Evolutionary conservation across 2,329 filamentous ascomycete genomes (phyloP), one percentile per base, ranked within the genome.

Genomic region (Trichoderma atrobrunneum): DNA sequence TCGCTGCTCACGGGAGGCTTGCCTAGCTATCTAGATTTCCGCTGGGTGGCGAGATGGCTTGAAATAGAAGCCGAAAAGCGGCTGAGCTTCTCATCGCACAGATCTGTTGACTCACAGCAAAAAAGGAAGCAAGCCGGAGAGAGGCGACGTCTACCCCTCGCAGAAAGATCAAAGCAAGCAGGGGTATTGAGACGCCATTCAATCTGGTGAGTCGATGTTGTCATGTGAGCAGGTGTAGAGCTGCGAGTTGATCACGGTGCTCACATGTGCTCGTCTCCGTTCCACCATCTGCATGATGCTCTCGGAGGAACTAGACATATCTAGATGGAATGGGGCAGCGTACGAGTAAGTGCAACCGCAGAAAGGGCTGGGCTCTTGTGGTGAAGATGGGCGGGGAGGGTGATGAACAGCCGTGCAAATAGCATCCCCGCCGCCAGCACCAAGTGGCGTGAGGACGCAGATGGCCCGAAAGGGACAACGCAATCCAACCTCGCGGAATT

Each of bases 321-420:
- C 12, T 11, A 51, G 36, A 11, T 61, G 26, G 56, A 14, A 61
- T 51, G 66, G 56, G 34, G 56, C 66, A 57, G 28, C 39, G 56
- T 69, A 61, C 66, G 66, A 69, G 66, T 69, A 69, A 69, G 54
- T 51, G 18, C 57, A 26, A 24, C 56, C 57, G 36, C 26, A 34
- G 26, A 34, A 34, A 21, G 65, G 34, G 65, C 51, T 59, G 24
- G 54, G 54, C 65, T 68, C 54, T 59, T 59, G 7, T 51, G 62
- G 62, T 32, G 39, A 34, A 21, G 16, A 32, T 24, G 39, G 62
- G 62, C 39, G 26, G 62, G 28, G 62, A 48, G 26, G 18, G 26
- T 64, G 62, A 51, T 51, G 39, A 43, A 51, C 54, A 68, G 30
- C 57, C 32, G 18, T 21, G 30, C 57, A 34, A 32, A n/a, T 18